These are phyloP conservation scores for Paragyromitra xinjiangensis DNA, from an alignment of 495 filamentous ascomycete genomes.

Conservation along the genomic window DNA sequence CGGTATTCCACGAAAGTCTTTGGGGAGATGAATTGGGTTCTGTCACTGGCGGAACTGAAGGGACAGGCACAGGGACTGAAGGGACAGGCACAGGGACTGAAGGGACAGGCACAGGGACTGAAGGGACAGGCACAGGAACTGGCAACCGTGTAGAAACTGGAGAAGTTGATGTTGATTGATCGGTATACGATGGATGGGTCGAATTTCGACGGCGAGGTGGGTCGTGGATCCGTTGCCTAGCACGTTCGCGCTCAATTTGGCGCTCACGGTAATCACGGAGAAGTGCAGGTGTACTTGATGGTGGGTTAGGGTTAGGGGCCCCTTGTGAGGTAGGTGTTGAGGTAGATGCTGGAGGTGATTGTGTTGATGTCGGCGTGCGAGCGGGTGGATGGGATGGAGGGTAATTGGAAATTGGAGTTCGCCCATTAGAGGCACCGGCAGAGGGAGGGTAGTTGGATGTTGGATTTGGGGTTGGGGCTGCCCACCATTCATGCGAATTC, in stretches of 20 bases:
- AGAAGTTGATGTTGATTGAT: constrained; percentile 49
- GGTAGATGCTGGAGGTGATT: constrained; percentile 19
- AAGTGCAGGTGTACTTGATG: constrained; percentile 49
- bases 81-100: constrained; percentile 26
- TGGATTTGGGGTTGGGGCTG: constrained; percentile 26
- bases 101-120: constrained; percentile 10
- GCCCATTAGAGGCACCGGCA: constrained; percentile 15
- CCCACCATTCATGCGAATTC: constrained; percentile 53
- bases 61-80: constrained; percentile 3
- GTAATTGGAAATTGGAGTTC: constrained; percentile 24
- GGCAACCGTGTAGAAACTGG: constrained; percentile 28
- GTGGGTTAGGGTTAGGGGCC: not conserved
- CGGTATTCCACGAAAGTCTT: constrained; percentile 46
- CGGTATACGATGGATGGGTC: constrained; percentile 55
- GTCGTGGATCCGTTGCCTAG: constrained; percentile 52
- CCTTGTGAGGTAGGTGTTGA: constrained; percentile 26
- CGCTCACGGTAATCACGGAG: constrained; percentile 55
- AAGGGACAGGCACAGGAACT: constrained; percentile 25
- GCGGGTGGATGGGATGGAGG: constrained; percentile 24
- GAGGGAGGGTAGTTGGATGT: constrained; percentile 33
- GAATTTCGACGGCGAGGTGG: constrained; percentile 55
- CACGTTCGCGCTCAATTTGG: constrained; percentile 51
- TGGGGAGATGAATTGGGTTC: constrained; percentile 30
- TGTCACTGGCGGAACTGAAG: constrained; percentile 22
- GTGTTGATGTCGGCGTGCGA: constrained; percentile 34